Evolutionary conservation across 1,139 yeast genomes (phyloP).

Genomic region (Kurtzmaniella quercitrusa): DNA sequence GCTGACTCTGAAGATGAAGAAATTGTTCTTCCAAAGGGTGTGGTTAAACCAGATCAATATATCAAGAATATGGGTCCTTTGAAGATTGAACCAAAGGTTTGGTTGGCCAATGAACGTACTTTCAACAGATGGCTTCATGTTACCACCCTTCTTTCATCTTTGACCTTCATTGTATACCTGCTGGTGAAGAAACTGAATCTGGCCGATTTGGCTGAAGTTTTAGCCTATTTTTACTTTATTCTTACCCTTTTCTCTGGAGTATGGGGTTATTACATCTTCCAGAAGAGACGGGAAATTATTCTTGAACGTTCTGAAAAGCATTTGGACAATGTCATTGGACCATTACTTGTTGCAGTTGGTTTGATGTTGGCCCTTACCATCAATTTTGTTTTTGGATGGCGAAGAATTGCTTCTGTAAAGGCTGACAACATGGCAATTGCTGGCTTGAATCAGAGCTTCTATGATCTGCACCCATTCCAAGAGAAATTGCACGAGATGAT

Average conservation of each 20-base stretch:
- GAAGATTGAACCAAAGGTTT: slow-evolving; percentile 93
- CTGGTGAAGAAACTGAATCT: slow-evolving; percentile 67
- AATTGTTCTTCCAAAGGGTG: slow-evolving; percentile 84
- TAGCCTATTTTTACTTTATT: slow-evolving; percentile 78
- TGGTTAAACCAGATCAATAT: slow-evolving; percentile 70
- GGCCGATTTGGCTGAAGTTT: slow-evolving; percentile 48
- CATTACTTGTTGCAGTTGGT: slow-evolving; percentile 70
- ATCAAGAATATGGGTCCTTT: slow-evolving; percentile 88
- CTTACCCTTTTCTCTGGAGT: slow-evolving; percentile 77
- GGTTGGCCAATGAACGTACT: slow-evolving; percentile 98
- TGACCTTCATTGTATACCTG: slow-evolving; percentile 79
- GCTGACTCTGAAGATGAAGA: slow-evolving; percentile 87
- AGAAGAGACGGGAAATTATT: slow-evolving; percentile 67
- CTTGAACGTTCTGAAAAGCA: slow-evolving; percentile 81
- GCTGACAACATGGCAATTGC: slow-evolving; percentile 5
- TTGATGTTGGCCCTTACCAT: slow-evolving; percentile 61
- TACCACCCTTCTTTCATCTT: slow-evolving; percentile 79
- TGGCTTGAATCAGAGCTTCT: slow-evolving; percentile 24
- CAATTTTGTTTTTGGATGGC: slow-evolving; percentile 71
- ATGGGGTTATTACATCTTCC: slow-evolving; percentile 86
- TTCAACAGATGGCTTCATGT: slow-evolving; percentile 94
- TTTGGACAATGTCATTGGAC: slow-evolving; percentile 87
- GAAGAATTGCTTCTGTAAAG: slow-evolving; percentile 18
- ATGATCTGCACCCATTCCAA: slow-evolving; percentile 30
- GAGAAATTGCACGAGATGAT: slow-evolving; percentile 32